These are phyloP conservation scores for Metschnikowia gruessii DNA, from an alignment of 805 yeast species.

Conservation along the genomic window DNA sequence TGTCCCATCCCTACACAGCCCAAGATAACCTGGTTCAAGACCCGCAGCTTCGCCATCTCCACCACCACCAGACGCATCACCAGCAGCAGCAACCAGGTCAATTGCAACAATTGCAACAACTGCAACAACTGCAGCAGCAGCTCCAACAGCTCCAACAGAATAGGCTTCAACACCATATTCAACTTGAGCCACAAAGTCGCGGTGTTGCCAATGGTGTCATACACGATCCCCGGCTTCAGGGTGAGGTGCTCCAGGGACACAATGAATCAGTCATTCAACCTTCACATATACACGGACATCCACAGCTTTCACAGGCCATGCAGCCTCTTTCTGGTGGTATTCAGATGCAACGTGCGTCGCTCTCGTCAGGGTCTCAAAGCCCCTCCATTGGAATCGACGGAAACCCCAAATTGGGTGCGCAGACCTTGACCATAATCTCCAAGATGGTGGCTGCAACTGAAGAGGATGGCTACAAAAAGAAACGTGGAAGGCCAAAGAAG, in stretches of 20 bases:
- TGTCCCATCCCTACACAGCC: neutral
- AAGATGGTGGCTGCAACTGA: constrained; percentile 11
- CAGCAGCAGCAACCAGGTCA: constrained; percentile 3
- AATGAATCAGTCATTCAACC: constrained; percentile 2
- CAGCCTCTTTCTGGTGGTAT: constrained; percentile 2
- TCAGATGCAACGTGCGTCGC: constrained; percentile 4
- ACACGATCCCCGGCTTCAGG: constrained; percentile 7
- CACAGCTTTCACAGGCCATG: neutral
- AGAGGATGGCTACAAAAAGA: constrained; percentile 26
- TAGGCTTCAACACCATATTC: constrained; percentile 7
- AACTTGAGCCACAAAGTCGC: constrained; percentile 10
- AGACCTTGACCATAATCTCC: constrained; percentile 5
- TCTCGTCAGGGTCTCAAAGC: neutral
- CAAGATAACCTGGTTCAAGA: constrained; percentile 9
- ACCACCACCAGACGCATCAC: constrained; percentile 7
- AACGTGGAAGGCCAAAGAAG: constrained; percentile 43
- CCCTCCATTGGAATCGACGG: constrained; percentile 1
- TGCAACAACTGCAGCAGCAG: constrained; percentile 3
- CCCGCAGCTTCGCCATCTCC: constrained; percentile 12
- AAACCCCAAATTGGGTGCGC: neutral
- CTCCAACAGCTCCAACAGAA: neutral
- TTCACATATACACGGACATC: constrained; percentile 1
- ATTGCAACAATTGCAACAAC: constrained; percentile 1
- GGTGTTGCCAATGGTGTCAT: neutral
- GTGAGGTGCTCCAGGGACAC: constrained; percentile 3